phyloP scores from a whole-genome alignment of 2,329 filamentous ascomycete species.

The Xylaria arbuscula region DNA sequence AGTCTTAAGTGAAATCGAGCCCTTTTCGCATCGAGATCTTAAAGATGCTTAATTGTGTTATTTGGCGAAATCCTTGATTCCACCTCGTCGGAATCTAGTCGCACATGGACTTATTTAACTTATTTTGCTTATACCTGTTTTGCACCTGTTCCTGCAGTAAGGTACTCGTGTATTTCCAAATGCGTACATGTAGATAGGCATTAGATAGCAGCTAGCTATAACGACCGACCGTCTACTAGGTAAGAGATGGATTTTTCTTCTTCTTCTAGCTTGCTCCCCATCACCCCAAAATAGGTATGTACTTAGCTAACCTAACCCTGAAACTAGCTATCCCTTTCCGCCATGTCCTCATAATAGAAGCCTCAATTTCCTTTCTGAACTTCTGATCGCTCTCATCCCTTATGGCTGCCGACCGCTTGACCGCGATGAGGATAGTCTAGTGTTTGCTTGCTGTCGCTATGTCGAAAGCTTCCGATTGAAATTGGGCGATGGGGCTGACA shows the following conservation, averaged over 20 bases:
- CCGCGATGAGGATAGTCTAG: constrained; percentile 35
- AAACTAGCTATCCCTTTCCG: constrained; percentile 19
- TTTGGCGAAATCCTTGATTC: background rate
- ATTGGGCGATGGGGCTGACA: constrained; percentile 43
- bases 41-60: constrained; percentile 19
- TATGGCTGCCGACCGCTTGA: constrained; percentile 33
- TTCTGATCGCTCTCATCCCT: constrained; percentile 28
- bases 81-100: background rate
- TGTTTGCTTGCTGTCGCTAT: constrained; percentile 29
- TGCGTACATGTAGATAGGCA: background rate
- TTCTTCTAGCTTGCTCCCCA: background rate
- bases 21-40: constrained; percentile 23
- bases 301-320: background rate
- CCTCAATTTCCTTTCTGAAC: constrained; percentile 24
- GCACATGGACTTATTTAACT: background rate
- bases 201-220: background rate
- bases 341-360: constrained; percentile 14
- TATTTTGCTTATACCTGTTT: background rate
- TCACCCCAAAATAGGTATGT: background rate
- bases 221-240: no score
- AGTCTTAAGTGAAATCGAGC: constrained; percentile 38
- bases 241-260: background rate
- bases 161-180: background rate
- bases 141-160: background rate
- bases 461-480: constrained; percentile 30